Conservation (phyloP, 2,329 filamentous ascomycete genomes). For the Phyllachora maydis region DNA sequence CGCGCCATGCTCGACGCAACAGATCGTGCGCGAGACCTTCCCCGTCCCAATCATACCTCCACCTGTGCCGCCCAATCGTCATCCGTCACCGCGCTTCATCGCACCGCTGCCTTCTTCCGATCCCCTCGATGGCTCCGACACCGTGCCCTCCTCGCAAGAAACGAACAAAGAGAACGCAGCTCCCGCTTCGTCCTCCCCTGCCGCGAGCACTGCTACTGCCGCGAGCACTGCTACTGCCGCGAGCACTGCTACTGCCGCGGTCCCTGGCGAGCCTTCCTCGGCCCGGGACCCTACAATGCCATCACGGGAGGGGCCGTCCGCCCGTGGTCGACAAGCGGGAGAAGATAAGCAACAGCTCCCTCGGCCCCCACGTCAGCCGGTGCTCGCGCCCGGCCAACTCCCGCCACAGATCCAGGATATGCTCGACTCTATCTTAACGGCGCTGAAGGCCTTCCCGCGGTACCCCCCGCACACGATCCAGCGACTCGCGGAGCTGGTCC, state of each 20-base stretch:
- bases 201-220: slow-evolving; percentile 10
- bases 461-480: slow-evolving; percentile 86
- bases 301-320: no score
- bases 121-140: slow-evolving; percentile 15
- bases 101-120: slow-evolving; percentile 23
- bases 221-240: slow-evolving; percentile 17
- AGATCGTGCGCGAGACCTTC: slow-evolving; percentile 64
- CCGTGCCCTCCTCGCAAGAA: slow-evolving; percentile 24
- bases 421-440: slow-evolving; percentile 38
- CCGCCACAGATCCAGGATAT: slow-evolving; percentile 44
- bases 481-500: slow-evolving; percentile 69
- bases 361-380: slow-evolving; percentile 1
- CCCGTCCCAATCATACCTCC: slow-evolving; percentile 41
- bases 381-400: slow-evolving; percentile 20
- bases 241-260: no score
- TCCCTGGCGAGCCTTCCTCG: slow-evolving; percentile 11
- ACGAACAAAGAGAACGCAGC: slow-evolving; percentile 50
- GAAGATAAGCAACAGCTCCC: no score
- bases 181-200: slow-evolving; percentile 18
- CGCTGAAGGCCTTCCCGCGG: slow-evolving; percentile 44
- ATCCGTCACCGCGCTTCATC: slow-evolving; percentile 18
- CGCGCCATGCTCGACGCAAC: no score
- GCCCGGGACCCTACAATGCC: slow-evolving; percentile 1
- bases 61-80: slow-evolving; percentile 16
- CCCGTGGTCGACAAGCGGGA: no score